Evolutionary conservation across 129 eudicot genomes (phyloP), one percentile per base, ranked within the genome.

Genomic region (Scalesia atractyloides): DNA sequence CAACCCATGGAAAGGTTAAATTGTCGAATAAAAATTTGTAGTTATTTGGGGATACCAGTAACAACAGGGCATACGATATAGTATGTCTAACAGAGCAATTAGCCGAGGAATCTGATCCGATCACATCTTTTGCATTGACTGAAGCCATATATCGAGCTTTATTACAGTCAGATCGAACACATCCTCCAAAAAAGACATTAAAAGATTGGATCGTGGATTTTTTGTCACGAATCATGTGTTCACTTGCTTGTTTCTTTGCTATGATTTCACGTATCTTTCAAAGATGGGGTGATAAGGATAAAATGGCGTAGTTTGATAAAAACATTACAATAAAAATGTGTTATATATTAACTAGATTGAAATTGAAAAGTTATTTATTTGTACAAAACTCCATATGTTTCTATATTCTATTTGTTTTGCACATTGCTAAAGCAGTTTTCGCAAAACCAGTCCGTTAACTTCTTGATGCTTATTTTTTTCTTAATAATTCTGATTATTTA

Each of bases 61-160:
- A 83, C 93, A 5, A 86, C 64, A 1, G 92, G 91, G 88, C 73
- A 34, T 91, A 91, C 4, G 97, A 91, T 79, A 81, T 86, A 34
- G 81, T 77, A 24, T 91, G 92, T 26, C 54, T 88, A 9, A 75
- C 96, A 0, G 92, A 86, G 65, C 88, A 82, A 30, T 77, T 86
- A 3, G 81, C 92, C 0, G 97, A 86, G 26, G 96, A 88, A 56
- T 82, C 60, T 0, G 90, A 91, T 46, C 87, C 90, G 0, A 61
- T 84, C 2, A 88, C 96, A 12, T 85, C 82, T 5, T 88, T 74
- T 76, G 89, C 96, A 0, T 22, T 88, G 8, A 86, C 90, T 0
- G 96, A 88, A 77, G 88, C 83, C 0, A 72, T 91, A 49, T 91
- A 86, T 74, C 79, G 92, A 26, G 66, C 83, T 33, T 61, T 88